A percentile compares a stretch with the other conserved stretches of the same genome.
Conservation (phyloP, 768 basidiomycete species). For the Clavaria fumosa region DNA sequence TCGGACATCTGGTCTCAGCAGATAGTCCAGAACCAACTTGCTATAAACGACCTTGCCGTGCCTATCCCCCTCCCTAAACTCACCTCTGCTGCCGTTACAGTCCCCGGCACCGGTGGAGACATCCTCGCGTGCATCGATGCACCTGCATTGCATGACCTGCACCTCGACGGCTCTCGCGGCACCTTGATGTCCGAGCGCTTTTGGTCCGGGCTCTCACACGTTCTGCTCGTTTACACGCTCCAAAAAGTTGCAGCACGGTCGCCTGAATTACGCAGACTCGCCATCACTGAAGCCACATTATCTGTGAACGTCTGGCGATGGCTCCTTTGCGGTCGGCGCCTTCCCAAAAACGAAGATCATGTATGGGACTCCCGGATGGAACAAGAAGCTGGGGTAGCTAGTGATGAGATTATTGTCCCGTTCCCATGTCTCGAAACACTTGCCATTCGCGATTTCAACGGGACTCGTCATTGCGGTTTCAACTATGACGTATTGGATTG, state of each 20-base stretch:
- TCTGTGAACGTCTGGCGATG: slow-evolving; percentile 1
- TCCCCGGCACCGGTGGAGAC: background rate
- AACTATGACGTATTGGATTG: background rate
- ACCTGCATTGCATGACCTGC: slow-evolving; percentile 1
- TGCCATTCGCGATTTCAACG: background rate
- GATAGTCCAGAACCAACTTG: background rate
- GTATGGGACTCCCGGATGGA: no score
- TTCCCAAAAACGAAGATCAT: background rate
- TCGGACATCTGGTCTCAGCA: background rate
- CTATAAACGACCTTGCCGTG: background rate
- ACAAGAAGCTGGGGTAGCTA: no score
- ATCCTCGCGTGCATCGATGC: slow-evolving; percentile 1
- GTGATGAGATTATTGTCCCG: background rate
- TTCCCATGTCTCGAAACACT: slow-evolving; percentile 1
- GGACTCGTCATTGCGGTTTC: background rate
- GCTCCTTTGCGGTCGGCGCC: background rate
- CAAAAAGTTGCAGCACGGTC: background rate
- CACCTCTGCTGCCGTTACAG: slow-evolving; percentile 3
- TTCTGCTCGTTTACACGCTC: background rate
- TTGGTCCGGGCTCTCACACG: background rate
- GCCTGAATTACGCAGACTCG: background rate
- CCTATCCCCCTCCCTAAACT: slow-evolving; percentile 5
- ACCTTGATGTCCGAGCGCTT: background rate
- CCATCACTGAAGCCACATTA: background rate
- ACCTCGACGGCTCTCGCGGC: slow-evolving; percentile 1